These are phyloP conservation scores for Puccinia sorghi DNA, from an alignment of 1,284 basidiomycete species.

Conservation along the genomic window DNA sequence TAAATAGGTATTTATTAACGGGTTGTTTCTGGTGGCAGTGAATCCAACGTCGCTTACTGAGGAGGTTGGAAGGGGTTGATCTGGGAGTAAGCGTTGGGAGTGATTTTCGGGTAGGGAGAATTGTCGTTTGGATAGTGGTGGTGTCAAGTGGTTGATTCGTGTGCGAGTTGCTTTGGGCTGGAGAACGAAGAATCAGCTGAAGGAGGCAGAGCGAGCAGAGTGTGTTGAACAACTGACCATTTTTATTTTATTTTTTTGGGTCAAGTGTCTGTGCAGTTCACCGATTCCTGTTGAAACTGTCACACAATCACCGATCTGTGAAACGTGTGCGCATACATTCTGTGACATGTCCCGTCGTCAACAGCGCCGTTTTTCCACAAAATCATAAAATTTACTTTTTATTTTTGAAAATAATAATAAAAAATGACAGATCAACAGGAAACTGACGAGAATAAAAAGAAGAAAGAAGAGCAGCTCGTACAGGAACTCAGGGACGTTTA, in stretches of 20 bases:
- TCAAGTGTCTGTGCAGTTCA: too few species aligned
- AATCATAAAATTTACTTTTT: too few species aligned
- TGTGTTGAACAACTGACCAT: neutral
- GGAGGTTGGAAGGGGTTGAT: neutral
- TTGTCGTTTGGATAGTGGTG: constrained; percentile 22
- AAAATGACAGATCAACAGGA: too few species aligned
- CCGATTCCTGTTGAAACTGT: too few species aligned
- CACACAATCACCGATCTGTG: too few species aligned
- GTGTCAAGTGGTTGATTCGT: neutral
- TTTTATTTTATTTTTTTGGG: neutral
- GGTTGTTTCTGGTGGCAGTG: too few species aligned
- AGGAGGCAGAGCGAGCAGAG: neutral
- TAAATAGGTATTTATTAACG: too few species aligned
- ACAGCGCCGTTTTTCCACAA: too few species aligned
- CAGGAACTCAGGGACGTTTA: constrained; percentile 36
- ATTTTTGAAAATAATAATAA: too few species aligned
- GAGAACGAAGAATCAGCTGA: neutral
- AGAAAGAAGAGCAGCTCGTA: neutral
- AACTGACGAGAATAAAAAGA: neutral
- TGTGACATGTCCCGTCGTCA: too few species aligned
- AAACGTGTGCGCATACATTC: too few species aligned
- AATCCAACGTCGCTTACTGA: constrained; percentile 3
- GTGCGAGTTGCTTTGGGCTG: constrained; percentile 17
- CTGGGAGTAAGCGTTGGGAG: constrained; percentile 7
- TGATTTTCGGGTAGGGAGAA: constrained; percentile 32